Evolutionary conservation across 1,139 yeast genomes (phyloP), one percentile per base, ranked within the genome.

Genomic region (Blastobotrys arbuscula): DNA sequence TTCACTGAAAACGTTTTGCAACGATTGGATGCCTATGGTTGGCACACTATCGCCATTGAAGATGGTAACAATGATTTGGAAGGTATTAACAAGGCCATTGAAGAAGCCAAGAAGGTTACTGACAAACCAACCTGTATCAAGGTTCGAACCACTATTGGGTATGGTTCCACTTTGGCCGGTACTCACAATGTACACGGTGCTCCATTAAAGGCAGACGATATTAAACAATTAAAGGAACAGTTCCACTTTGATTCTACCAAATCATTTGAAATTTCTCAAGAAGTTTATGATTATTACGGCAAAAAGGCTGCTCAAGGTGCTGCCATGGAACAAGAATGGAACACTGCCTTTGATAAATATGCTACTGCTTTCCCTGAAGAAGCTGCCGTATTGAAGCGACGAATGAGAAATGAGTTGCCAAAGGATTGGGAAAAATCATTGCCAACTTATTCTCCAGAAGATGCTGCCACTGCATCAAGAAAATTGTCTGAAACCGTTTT

Each of bases 181-280:
- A 82, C 97, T 56, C 92, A 85, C 73, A 77, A 84, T 62, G 98
- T 94, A 53, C 99, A 94, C 74, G 99, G 99, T 70, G 77, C 96
- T 58, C 96, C 99, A 65, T 81, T 92, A 73, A 89, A 90, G 79
- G 74, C 90, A 45, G 98, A 90, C 65, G 99, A 92, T 68, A 78
- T 90, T 65, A 81, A 77, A 66, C 96, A 88, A 74, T 76, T 92
- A 71, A 94, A 90, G 80, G 69, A 74, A 65, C 77, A 79, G 66
- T 83, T 81, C 62, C 97, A 97, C 55, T 90, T 92, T 77, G 78
- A 90, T 79, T 95, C 97, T 58, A 82, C 79, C 50, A 78, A 87
- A 73, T 65, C 78, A 55, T 94, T 92, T 66, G 78, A 68, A 54
- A 90, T 92, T 56, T 90, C 96, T 58, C 74, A 80, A 60, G 96